Percentiles rank a stretch among this genome's conserved stretches.
Evolutionary conservation across 176 grass and related monocot species (phyloP).

Genomic region (Eremochloa ophiuroides): DNA sequence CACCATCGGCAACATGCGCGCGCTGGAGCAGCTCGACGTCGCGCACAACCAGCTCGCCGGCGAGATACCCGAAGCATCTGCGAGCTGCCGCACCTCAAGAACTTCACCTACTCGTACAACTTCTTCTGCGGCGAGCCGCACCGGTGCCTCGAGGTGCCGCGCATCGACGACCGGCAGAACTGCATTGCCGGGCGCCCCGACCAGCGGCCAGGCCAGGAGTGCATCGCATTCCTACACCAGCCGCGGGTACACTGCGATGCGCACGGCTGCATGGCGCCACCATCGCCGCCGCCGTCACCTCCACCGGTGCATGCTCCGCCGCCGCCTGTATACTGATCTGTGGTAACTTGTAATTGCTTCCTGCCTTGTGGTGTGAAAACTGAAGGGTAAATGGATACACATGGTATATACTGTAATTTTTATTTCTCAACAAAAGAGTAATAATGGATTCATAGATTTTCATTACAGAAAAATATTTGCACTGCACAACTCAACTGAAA

Average conservation of each 20-base stretch:
- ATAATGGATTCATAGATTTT: conserved; percentile 31
- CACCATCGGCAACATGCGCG: conserved; percentile 52
- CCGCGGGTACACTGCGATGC: conserved; percentile 55
- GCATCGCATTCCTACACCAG: conserved; percentile 53
- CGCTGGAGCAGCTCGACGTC: conserved; percentile 77
- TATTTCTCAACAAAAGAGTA: conserved; percentile 31
- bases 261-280: conserved; percentile 50
- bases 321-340: conserved; percentile 45
- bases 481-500: conserved; percentile 3
- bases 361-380: conserved; percentile 32
- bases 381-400: conserved; percentile 28
- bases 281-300: background rate
- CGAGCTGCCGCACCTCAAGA: conserved; percentile 62
- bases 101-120: conserved; percentile 89
- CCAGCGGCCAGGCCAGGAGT: conserved; percentile 64
- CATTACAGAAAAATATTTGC: background rate
- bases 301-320: conserved; percentile 39
- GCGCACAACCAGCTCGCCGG: conserved; percentile 72
- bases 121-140: conserved; percentile 79
- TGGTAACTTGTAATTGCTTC: conserved; percentile 19
- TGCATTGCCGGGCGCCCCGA: conserved; percentile 73
- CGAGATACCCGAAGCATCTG: conserved; percentile 68
- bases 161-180: conserved; percentile 63
- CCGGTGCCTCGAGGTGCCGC: conserved; percentile 52
- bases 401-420: conserved; percentile 40